Percentiles rank a stretch among this genome's conserved stretches.
These are phyloP conservation scores for Dorcoceras hygrometricum DNA, from an alignment of 257 asterid species.

Conservation along the genomic window DNA sequence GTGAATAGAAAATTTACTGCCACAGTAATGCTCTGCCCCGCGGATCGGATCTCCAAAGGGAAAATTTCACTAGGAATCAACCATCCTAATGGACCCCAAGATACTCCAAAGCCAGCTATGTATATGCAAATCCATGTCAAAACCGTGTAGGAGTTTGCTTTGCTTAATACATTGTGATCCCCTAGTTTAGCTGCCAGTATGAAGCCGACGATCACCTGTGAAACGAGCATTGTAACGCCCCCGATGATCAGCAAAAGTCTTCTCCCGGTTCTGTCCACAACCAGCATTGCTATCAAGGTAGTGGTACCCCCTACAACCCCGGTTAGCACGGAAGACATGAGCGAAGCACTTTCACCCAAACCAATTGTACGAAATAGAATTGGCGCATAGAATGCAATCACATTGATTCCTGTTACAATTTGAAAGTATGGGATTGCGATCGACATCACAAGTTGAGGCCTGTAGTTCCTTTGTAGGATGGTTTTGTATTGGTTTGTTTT, in stretches of 20 bases:
- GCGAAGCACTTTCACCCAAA: constrained; percentile 66
- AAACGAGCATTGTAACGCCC: constrained; percentile 47
- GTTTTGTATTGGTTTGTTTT: constrained; percentile 40
- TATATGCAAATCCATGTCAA: constrained; percentile 51
- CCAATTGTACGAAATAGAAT: constrained; percentile 67
- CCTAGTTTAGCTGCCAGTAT: constrained; percentile 57
- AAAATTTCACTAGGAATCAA: constrained; percentile 73
- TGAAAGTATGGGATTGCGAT: constrained; percentile 80
- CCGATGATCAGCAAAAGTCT: constrained; percentile 44
- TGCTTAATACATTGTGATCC: constrained; percentile 53
- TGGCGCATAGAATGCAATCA: constrained; percentile 78
- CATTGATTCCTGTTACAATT: constrained; percentile 79
- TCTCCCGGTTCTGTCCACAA: constrained; percentile 66
- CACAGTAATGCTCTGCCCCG: constrained; percentile 66
- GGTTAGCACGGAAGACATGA: constrained; percentile 57
- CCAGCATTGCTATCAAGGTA: constrained; percentile 42
- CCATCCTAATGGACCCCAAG: constrained; percentile 95
- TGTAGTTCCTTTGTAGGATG: constrained; percentile 41
- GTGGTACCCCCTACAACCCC: constrained; percentile 56
- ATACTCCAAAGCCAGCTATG: constrained; percentile 66
- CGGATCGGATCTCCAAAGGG: constrained; percentile 65
- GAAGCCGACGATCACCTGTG: constrained; percentile 51
- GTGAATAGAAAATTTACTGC: constrained; percentile 61
- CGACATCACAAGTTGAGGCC: constrained; percentile 77
- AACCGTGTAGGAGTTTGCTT: constrained; percentile 42